Percentiles rank a stretch among this genome's conserved stretches.
These are phyloP conservation scores for Cutaneotrichosporon sp. DNA, from an alignment of 1,284 basidiomycete species.

Conservation along the genomic window DNA sequence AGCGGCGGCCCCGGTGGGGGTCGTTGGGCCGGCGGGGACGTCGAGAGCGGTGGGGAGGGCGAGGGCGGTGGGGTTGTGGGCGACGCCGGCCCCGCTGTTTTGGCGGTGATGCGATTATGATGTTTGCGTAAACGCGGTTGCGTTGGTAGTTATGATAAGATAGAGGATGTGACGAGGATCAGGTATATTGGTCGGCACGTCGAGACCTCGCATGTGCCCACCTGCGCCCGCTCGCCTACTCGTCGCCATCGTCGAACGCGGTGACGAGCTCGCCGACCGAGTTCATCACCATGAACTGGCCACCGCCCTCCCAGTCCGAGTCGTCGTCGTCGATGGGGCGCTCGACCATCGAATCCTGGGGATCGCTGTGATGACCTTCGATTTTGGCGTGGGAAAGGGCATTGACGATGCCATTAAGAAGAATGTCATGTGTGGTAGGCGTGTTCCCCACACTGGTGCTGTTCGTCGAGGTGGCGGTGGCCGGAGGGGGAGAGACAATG, in stretches of 20 bases:
- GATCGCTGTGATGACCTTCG: neutral
- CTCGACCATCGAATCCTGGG: neutral
- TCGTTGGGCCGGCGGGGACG: too few species aligned
- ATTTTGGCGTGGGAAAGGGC: neutral
- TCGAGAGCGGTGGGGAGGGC: too few species aligned
- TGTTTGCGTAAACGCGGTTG: too few species aligned
- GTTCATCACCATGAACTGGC: neutral
- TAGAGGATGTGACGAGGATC: neutral
- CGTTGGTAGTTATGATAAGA: neutral
- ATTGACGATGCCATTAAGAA: neutral
- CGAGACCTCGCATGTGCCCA: too few species aligned
- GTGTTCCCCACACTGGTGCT: neutral
- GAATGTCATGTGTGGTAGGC: neutral
- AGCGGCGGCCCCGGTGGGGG: too few species aligned
- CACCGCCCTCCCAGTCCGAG: slow-evolving; percentile 11
- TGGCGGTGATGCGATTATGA: too few species aligned
- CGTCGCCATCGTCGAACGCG: neutral
- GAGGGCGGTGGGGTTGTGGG: too few species aligned
- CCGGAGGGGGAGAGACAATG: neutral
- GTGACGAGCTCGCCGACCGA: neutral
- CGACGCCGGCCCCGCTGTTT: too few species aligned
- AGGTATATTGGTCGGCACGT: too few species aligned
- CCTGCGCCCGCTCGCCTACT: neutral
- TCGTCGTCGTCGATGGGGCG: neutral
- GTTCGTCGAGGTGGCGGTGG: neutral